A percentile compares a stretch with the other conserved stretches of the same genome.
Evolutionary conservation across 225 moss, liverwort and hornwort genomes (phyloP).

Genomic region (Anthoceros angustus): DNA sequence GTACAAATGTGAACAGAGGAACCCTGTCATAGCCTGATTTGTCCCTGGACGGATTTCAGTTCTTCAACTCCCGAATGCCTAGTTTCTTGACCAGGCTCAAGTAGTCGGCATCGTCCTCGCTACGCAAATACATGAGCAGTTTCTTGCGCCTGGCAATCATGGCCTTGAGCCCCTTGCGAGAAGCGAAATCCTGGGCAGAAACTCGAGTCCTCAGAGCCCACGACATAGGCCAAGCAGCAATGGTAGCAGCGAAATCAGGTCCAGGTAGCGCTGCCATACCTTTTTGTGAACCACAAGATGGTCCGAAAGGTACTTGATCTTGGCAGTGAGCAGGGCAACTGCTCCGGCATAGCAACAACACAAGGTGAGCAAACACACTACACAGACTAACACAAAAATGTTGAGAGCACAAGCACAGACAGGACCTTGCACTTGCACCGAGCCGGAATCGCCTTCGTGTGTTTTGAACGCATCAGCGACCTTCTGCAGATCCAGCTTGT

Average conservation of each 20-base stretch:
- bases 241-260: not conserved
- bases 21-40: no score
- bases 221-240: not conserved
- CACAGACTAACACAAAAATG: not conserved
- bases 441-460: not conserved
- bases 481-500: slow-evolving; percentile 1
- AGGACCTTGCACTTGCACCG: not conserved
- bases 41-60: not conserved
- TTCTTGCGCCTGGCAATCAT: slow-evolving; percentile 1
- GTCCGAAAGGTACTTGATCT: not conserved
- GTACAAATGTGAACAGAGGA: no score
- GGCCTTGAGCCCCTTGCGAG: not conserved
- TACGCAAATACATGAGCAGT: not conserved
- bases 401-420: not conserved
- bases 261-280: not conserved
- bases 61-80: not conserved
- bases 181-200: not conserved
- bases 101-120: not conserved
- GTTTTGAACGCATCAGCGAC: not conserved
- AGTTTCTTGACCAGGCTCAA: not conserved
- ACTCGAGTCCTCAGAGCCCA: not conserved
- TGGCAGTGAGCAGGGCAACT: not conserved
- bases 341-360: not conserved
- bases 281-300: slow-evolving; percentile 3
- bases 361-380: not conserved